Percentiles rank a stretch among this genome's conserved stretches.
Evolutionary conservation across 1,284 basidiomycete genomes (phyloP).

Genomic region (Pseudozyma pruni): DNA sequence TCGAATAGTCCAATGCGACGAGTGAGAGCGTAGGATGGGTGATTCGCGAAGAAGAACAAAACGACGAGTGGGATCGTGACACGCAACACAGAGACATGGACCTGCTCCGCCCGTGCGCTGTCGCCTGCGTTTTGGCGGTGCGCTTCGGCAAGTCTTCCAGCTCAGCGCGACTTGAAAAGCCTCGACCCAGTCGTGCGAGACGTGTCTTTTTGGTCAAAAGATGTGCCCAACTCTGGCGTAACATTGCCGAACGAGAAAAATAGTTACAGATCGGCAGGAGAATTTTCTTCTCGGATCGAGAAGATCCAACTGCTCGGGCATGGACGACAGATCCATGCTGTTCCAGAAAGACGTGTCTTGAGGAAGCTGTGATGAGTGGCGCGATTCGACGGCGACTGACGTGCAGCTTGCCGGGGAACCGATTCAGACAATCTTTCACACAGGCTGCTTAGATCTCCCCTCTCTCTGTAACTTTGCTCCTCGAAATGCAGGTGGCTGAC

Average conservation of each 20-base stretch:
- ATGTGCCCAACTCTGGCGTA: too few relatives aligned
- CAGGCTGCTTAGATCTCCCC: too few relatives aligned
- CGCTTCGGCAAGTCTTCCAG: slow-evolving; percentile 8
- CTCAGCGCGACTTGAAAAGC: slow-evolving; percentile 1
- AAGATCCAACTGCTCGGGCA: too few relatives aligned
- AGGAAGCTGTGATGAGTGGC: neutral
- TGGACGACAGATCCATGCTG: too few relatives aligned
- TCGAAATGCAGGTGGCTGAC: too few relatives aligned
- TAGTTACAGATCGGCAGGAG: too few relatives aligned
- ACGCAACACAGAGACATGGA: neutral
- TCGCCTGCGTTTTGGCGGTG: neutral
- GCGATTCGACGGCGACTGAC: slow-evolving; percentile 16
- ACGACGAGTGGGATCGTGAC: neutral
- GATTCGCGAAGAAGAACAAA: neutral
- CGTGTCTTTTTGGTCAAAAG: neutral
- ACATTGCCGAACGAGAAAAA: too few relatives aligned
- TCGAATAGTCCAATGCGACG: neutral
- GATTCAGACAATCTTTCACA: too few relatives aligned
- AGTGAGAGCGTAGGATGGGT: neutral
- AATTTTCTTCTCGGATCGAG: too few relatives aligned
- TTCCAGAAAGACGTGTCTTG: too few relatives aligned
- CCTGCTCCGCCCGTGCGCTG: slow-evolving; percentile 17
- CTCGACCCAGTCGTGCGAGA: slow-evolving; percentile 1
- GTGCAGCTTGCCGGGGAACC: slow-evolving; percentile 20
- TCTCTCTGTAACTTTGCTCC: too few relatives aligned